phyloP scores from a whole-genome alignment of 2,329 filamentous ascomycete genomes.

The Phoma herbarum region DNA sequence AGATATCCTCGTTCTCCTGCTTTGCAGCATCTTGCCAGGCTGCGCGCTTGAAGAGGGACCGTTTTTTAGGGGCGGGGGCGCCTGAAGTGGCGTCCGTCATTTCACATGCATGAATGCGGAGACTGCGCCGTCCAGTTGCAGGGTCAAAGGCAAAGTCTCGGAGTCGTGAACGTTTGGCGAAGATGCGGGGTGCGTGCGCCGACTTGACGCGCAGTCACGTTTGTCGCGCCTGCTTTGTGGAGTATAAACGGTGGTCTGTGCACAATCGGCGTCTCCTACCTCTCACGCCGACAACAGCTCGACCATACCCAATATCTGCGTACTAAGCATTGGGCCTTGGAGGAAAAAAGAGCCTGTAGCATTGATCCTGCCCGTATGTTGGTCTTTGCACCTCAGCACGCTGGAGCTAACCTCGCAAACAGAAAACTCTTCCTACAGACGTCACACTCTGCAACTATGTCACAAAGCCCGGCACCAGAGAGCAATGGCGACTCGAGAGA shows the following conservation, averaged over 20 bases:
- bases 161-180: neutral
- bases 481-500: conserved; percentile 81
- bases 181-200: conserved; percentile 24
- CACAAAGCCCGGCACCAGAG: conserved; percentile 59
- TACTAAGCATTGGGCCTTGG: neutral
- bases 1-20: conserved; percentile 50
- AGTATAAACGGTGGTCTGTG: conserved; percentile 32
- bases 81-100: conserved; percentile 39
- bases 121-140: neutral
- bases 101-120: conserved; percentile 22
- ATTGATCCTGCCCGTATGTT: neutral
- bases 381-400: no score
- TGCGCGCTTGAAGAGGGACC: conserved; percentile 65
- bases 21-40: conserved; percentile 57
- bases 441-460: conserved; percentile 27
- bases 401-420: neutral
- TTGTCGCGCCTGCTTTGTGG: conserved; percentile 28
- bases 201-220: conserved; percentile 46
- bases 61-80: conserved; percentile 50
- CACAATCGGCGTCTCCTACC: conserved; percentile 14
- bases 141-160: neutral
- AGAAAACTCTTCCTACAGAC: conserved; percentile 12
- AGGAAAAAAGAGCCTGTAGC: neutral
- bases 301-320: conserved; percentile 6
- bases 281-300: conserved; percentile 5